phyloP scores from a whole-genome alignment of 768 basidiomycete genomes.

The Dacryopinax primogenitus region DNA sequence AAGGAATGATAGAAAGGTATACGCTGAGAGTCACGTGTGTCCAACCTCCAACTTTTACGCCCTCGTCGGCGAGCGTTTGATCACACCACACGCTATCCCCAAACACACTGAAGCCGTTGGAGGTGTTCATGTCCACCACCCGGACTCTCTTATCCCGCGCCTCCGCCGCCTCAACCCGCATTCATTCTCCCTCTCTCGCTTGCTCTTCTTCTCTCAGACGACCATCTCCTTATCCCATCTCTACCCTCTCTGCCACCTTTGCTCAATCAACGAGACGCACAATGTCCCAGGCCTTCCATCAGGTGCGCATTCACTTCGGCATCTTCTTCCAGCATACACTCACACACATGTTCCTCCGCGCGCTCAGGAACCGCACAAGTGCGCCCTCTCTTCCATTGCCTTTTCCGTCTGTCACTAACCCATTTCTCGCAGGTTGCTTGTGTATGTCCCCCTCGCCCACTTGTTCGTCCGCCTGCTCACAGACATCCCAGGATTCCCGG shows the following conservation, averaged over 20 bases:
- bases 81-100: too few species aligned
- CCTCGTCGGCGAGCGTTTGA: too few species aligned
- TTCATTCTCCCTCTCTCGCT: background rate
- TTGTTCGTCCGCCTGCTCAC: background rate
- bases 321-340: background rate
- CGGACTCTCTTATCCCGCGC: background rate
- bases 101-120: background rate
- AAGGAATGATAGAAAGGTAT: too few species aligned
- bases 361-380: constrained; percentile 24
- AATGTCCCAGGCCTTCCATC: background rate
- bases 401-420: background rate
- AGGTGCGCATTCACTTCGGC: too few species aligned
- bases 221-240: background rate
- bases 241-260: constrained; percentile 6
- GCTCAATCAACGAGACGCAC: constrained; percentile 8
- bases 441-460: constrained; percentile 15
- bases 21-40: too few species aligned
- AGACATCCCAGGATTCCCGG: constrained; percentile 34
- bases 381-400: constrained; percentile 12
- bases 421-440: constrained; percentile 17
- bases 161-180: background rate
- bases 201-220: background rate
- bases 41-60: too few species aligned
- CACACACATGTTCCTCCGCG: background rate
- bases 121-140: background rate